Evolutionary conservation across 2,329 filamentous ascomycete genomes (phyloP).

Genomic region (Aureobasidium mangrovei): DNA sequence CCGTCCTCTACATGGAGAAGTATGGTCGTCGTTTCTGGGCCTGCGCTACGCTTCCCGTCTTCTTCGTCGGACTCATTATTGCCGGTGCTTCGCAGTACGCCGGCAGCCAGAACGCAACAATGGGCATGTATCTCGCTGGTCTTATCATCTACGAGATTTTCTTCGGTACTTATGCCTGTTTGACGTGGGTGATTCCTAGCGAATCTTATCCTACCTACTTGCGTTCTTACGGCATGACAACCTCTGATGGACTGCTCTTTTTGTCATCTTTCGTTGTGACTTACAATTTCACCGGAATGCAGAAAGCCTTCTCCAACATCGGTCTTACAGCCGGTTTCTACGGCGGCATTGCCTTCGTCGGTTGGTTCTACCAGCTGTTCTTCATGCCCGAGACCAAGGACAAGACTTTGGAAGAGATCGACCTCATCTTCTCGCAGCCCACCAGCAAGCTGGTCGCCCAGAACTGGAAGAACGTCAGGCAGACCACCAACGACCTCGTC

Average conservation of each 20-base stretch:
- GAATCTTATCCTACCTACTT: constrained; percentile 68
- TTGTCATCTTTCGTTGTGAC: constrained; percentile 64
- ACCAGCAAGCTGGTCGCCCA: constrained; percentile 54
- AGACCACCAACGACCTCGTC: constrained; percentile 38
- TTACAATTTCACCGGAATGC: constrained; percentile 67
- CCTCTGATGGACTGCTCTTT: constrained; percentile 59
- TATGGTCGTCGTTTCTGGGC: constrained; percentile 69
- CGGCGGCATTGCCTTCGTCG: constrained; percentile 61
- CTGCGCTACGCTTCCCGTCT: constrained; percentile 60
- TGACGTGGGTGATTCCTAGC: constrained; percentile 38
- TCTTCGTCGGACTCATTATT: constrained; percentile 60
- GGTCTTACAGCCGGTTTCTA: constrained; percentile 64
- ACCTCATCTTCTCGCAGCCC: constrained; percentile 55
- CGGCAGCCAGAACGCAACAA: constrained; percentile 35
- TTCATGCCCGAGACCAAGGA: constrained; percentile 73
- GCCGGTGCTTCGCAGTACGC: constrained; percentile 58
- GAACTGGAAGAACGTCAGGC: constrained; percentile 43
- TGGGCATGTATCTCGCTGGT: constrained; percentile 59
- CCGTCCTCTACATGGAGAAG: constrained; percentile 55
- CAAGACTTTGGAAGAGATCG: constrained; percentile 61
- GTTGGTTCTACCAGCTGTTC: constrained; percentile 62
- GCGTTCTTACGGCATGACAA: constrained; percentile 65
- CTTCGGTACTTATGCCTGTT: constrained; percentile 42
- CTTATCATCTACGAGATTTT: constrained; percentile 60
- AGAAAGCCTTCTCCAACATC: constrained; percentile 55